Percentiles rank a stretch among this genome's conserved stretches.
Evolutionary conservation across 2,329 filamentous ascomycete species (phyloP).

Genomic region (Orbilia javanica): DNA sequence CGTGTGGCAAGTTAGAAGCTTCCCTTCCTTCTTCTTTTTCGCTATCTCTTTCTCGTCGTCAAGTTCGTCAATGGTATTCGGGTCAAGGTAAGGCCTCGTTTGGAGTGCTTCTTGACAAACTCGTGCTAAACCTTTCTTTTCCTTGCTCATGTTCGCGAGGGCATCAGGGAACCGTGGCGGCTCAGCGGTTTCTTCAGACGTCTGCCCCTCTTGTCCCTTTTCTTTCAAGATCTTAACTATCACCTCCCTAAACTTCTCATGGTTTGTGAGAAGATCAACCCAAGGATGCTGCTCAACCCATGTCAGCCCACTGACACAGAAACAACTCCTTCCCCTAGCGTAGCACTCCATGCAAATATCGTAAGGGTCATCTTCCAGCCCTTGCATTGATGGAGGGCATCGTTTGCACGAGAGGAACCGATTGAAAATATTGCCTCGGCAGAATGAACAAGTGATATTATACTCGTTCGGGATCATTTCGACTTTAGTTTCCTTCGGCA

Average conservation of each 20-base stretch:
- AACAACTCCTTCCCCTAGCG: conserved; percentile 93
- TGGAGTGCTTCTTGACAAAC: conserved; percentile 92
- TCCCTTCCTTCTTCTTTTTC: conserved; percentile 69
- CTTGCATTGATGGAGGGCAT: conserved; percentile 77
- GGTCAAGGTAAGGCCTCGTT: conserved; percentile 75
- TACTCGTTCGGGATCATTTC: conserved; percentile 87
- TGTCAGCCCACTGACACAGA: conserved; percentile 83
- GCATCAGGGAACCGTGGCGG: conserved; percentile 80
- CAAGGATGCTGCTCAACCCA: conserved; percentile 97
- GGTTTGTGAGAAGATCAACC: conserved; percentile 79
- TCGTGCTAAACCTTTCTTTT: conserved; percentile 86
- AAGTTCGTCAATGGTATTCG: conserved; percentile 70
- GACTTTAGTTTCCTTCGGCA: conserved; percentile 66
- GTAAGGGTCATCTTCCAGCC: conserved; percentile 81
- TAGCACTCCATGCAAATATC: conserved; percentile 99
- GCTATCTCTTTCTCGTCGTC: conserved; percentile 65
- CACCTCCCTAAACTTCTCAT: conserved; percentile 84
- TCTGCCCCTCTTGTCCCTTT: conserved; percentile 69
- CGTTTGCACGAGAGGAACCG: conserved; percentile 91
- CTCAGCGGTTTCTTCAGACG: conserved; percentile 67
- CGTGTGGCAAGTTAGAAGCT: conserved; percentile 79
- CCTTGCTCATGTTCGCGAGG: conserved; percentile 71
- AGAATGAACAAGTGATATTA: conserved; percentile 95
- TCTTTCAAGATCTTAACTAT: conserved; percentile 80
- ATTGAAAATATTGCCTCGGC: conserved; percentile 96